Conservation (phyloP, 2,329 filamentous ascomycete species). For the Ascochyta rabiei region DNA sequence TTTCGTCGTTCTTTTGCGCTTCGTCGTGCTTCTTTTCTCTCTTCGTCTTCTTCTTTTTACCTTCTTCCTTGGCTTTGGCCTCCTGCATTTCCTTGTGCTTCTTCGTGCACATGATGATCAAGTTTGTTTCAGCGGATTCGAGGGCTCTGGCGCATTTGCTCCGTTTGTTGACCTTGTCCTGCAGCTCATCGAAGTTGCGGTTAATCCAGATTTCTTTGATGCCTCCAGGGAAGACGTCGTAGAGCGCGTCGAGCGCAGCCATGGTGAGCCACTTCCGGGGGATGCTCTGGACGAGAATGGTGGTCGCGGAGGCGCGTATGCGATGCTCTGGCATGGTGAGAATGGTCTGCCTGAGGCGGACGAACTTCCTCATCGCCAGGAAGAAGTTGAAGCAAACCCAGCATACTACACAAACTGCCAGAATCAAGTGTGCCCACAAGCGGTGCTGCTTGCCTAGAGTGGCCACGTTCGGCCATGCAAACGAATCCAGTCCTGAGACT, state of each 20-base stretch:
- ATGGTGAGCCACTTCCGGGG: slow-evolving; percentile 88
- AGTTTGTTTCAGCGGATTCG: slow-evolving; percentile 81
- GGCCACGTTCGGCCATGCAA: slow-evolving; percentile 88
- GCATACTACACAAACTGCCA: slow-evolving; percentile 77
- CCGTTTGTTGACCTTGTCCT: slow-evolving; percentile 81
- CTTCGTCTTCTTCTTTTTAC: slow-evolving; percentile 58
- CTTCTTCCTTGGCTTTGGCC: slow-evolving; percentile 68
- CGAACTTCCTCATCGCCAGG: slow-evolving; percentile 82
- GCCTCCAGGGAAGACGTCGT: slow-evolving; percentile 94
- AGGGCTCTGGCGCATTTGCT: slow-evolving; percentile 73
- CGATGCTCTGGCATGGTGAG: slow-evolving; percentile 94
- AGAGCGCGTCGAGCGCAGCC: slow-evolving; percentile 80
- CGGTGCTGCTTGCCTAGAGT: slow-evolving; percentile 64
- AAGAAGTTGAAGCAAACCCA: slow-evolving; percentile 92
- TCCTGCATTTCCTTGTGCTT: slow-evolving; percentile 72
- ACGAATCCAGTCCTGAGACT: slow-evolving; percentile 66
- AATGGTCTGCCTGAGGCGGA: slow-evolving; percentile 92
- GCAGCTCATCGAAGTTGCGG: slow-evolving; percentile 79
- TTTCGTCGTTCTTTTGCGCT: slow-evolving; percentile 61
- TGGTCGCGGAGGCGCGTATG: slow-evolving; percentile 90
- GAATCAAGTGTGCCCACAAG: slow-evolving; percentile 82
- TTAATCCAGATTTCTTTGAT: slow-evolving; percentile 98
- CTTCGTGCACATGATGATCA: slow-evolving; percentile 81
- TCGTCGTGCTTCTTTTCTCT: slow-evolving; percentile 67
- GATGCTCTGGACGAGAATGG: slow-evolving; percentile 89